Conservation (phyloP, 2,329 filamentous ascomycete genomes). For the Fusarium palustre region DNA sequence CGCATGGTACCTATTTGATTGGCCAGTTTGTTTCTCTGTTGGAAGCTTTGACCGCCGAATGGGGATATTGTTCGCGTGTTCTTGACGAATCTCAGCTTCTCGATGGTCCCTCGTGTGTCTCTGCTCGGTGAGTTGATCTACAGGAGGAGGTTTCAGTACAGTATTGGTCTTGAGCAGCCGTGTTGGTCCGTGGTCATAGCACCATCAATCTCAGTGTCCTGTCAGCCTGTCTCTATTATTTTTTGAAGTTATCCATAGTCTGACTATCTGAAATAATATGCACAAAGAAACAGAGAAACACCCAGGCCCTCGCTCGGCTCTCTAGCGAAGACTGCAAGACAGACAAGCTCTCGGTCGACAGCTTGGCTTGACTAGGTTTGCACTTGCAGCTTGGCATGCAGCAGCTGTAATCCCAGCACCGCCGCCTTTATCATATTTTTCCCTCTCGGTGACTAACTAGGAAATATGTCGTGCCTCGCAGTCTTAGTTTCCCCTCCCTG, state of each 20-base stretch:
- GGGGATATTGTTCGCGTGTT: constrained; percentile 40
- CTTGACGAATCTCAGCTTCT: neutral
- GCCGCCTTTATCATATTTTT: constrained; percentile 11
- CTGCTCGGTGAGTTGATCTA: neutral
- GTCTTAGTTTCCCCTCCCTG: neutral
- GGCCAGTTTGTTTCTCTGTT: neutral
- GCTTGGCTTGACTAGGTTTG: neutral
- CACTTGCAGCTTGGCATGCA: constrained; percentile 25
- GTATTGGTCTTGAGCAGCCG: neutral
- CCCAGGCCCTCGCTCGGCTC: neutral
- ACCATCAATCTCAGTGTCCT: no score
- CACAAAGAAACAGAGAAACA: neutral
- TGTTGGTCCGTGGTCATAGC: neutral
- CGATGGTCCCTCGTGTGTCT: neutral
- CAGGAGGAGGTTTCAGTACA: neutral
- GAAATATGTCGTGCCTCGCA: constrained; percentile 39
- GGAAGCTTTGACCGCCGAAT: constrained; percentile 15
- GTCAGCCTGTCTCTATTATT: no score
- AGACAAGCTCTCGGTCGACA: neutral
- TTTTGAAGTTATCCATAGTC: no score
- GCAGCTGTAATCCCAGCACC: constrained; percentile 1
- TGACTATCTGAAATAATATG: neutral
- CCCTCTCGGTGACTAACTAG: constrained; percentile 39
- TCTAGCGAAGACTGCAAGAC: neutral
- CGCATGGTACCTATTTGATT: constrained; percentile 28